Percentiles rank a stretch among this genome's conserved stretches.
Conservation (phyloP, 2,329 filamentous ascomycete species). For the Monilinia laxa region DNA sequence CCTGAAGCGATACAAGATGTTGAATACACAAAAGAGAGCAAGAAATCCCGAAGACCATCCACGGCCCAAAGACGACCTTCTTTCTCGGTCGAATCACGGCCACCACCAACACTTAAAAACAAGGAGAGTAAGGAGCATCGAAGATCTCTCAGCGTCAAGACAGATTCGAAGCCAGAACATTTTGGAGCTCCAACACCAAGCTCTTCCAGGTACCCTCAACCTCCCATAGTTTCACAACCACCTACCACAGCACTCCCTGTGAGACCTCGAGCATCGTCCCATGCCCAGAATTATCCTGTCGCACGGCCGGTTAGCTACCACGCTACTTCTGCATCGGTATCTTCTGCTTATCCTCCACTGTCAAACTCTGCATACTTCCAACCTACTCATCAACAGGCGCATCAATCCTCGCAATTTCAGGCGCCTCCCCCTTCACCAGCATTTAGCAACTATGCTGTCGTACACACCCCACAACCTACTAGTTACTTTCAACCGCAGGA, state of each 20-base stretch:
- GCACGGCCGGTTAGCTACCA: slow-evolving; percentile 20
- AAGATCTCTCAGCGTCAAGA: slow-evolving; percentile 18
- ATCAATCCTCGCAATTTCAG: slow-evolving; percentile 6
- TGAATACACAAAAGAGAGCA: slow-evolving; percentile 11
- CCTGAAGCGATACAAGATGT: slow-evolving; percentile 7
- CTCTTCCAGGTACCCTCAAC: slow-evolving; percentile 5
- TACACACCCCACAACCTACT: neutral
- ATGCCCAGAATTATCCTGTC: slow-evolving; percentile 18
- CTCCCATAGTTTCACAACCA: slow-evolving; percentile 19
- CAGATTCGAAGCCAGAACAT: slow-evolving; percentile 15
- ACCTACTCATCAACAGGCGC: slow-evolving; percentile 6
- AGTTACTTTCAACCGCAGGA: slow-evolving; percentile 12
- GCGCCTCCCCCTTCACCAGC: slow-evolving; percentile 23
- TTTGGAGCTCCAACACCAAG: slow-evolving; percentile 16
- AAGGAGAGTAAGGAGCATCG: slow-evolving; percentile 19
- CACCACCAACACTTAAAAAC: slow-evolving; percentile 11
- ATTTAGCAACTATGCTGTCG: slow-evolving; percentile 18
- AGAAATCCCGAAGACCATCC: slow-evolving; percentile 17
- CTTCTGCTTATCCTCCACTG: slow-evolving; percentile 20
- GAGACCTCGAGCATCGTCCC: slow-evolving; percentile 17
- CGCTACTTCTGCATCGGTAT: neutral
- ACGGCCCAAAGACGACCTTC: slow-evolving; percentile 10
- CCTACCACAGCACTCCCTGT: slow-evolving; percentile 7
- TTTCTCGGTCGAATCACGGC: slow-evolving; percentile 10
- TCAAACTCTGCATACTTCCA: slow-evolving; percentile 21